A percentile compares a stretch with the other conserved stretches of the same genome.
Conservation (phyloP, 305 asterid species). For the Caryopteris hybrid region DNA sequence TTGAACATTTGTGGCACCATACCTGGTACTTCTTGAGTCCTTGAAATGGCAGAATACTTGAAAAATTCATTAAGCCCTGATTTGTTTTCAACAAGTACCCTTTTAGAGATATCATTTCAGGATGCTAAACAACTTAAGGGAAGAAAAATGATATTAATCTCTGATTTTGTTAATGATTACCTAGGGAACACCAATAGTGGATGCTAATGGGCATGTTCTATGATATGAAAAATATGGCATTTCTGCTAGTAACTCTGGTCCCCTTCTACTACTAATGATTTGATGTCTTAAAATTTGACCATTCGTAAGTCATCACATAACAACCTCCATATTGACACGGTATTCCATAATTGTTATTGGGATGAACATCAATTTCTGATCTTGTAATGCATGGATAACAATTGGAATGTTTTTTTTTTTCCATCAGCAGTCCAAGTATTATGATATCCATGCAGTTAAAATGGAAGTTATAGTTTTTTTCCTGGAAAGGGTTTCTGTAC, state of each 20-base stretch:
- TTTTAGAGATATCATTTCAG: background rate
- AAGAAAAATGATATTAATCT: background rate
- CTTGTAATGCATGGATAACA: background rate
- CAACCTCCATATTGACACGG: background rate
- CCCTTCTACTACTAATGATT: background rate
- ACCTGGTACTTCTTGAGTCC: background rate
- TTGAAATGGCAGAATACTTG: background rate
- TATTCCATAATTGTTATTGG: background rate
- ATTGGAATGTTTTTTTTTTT: too few species aligned
- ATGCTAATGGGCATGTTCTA: background rate
- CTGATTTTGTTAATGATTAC: background rate
- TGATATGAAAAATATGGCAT: background rate
- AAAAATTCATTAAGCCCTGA: background rate
- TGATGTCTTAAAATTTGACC: background rate
- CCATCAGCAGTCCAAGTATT: background rate
- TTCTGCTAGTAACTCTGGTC: background rate
- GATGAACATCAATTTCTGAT: background rate
- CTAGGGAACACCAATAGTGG: background rate
- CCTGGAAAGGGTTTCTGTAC: background rate
- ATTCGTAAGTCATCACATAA: background rate
- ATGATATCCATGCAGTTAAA: background rate
- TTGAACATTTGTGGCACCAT: background rate
- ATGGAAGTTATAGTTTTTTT: background rate
- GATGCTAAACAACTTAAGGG: background rate
- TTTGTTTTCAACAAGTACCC: background rate